Evolutionary conservation across 2,329 filamentous ascomycete species (phyloP).

Genomic region (Plectosphaerella cucumerina): DNA sequence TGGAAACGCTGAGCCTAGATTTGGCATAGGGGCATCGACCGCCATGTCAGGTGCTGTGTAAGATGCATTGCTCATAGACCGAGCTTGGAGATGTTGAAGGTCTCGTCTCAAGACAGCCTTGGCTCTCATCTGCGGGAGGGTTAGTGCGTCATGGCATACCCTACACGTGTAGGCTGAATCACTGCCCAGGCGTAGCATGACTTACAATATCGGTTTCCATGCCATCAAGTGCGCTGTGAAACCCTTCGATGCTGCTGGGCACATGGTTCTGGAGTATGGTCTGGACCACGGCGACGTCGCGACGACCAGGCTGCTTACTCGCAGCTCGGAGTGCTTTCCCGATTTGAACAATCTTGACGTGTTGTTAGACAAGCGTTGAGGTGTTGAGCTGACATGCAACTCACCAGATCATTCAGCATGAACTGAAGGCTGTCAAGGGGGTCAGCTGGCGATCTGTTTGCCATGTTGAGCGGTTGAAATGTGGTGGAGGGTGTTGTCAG

Average conservation of each 20-base stretch:
- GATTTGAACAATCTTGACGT: constrained; percentile 49
- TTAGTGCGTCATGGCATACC: background rate
- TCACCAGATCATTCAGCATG: constrained; percentile 52
- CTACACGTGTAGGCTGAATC: background rate
- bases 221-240: constrained; percentile 51
- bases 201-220: constrained; percentile 53
- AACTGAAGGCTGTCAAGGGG: constrained; percentile 45
- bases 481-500: background rate
- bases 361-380: constrained; percentile 6
- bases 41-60: constrained; percentile 7
- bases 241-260: constrained; percentile 40
- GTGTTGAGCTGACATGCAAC: constrained; percentile 17
- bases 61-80: constrained; percentile 8
- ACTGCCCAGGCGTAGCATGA: background rate
- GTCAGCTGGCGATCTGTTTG: constrained; percentile 27
- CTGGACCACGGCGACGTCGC: constrained; percentile 26
- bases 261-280: constrained; percentile 35
- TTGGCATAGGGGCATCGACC: background rate
- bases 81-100: constrained; percentile 33
- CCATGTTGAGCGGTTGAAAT: constrained; percentile 18
- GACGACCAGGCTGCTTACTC: constrained; percentile 36
- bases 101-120: constrained; percentile 55
- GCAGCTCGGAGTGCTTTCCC: constrained; percentile 52
- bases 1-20: no score
- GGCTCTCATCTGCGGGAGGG: constrained; percentile 34